A percentile compares a stretch with the other conserved stretches of the same genome.
phyloP scores from a whole-genome alignment of 495 filamentous ascomycete genomes.

The Podospora comata region DNA sequence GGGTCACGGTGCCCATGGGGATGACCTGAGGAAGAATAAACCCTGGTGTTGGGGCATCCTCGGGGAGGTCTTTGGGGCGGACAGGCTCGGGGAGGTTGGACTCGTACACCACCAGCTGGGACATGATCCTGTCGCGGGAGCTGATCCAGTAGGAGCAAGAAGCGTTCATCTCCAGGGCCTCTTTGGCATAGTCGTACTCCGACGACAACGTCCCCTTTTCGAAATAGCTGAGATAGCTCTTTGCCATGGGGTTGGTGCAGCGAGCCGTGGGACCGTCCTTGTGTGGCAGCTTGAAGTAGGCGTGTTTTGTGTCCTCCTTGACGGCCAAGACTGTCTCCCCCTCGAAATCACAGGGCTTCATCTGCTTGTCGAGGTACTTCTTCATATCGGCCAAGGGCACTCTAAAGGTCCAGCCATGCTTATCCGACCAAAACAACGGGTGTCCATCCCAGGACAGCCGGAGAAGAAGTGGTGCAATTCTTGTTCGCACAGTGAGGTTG shows the following conservation, averaged over 20 bases:
- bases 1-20: slow-evolving; percentile 98
- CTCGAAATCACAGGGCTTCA: slow-evolving; percentile 68
- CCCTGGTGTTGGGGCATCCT: slow-evolving; percentile 42
- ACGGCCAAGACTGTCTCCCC: slow-evolving; percentile 66
- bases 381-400: slow-evolving; percentile 62
- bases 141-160: slow-evolving; percentile 99
- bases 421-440: slow-evolving; percentile 89
- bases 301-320: slow-evolving; percentile 59
- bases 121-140: slow-evolving; percentile 84
- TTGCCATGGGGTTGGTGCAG: slow-evolving; percentile 82
- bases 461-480: slow-evolving; percentile 83
- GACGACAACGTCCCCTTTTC: slow-evolving; percentile 84
- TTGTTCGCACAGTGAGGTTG: slow-evolving; percentile 78
- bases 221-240: slow-evolving; percentile 85
- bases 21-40: slow-evolving; percentile 98
- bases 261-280: slow-evolving; percentile 86
- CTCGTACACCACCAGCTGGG: slow-evolving; percentile 89
- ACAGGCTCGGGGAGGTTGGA: slow-evolving; percentile 46
- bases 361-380: slow-evolving; percentile 65
- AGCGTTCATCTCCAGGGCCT: slow-evolving; percentile 96
- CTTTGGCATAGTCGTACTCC: slow-evolving; percentile 83
- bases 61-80: slow-evolving; percentile 7
- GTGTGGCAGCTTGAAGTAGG: slow-evolving; percentile 93
- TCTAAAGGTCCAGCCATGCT: slow-evolving; percentile 86
- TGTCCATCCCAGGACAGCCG: slow-evolving; percentile 83